Conservation (phyloP, 1,284 basidiomycete genomes). For the Phylloboletellus chloephorus region DNA sequence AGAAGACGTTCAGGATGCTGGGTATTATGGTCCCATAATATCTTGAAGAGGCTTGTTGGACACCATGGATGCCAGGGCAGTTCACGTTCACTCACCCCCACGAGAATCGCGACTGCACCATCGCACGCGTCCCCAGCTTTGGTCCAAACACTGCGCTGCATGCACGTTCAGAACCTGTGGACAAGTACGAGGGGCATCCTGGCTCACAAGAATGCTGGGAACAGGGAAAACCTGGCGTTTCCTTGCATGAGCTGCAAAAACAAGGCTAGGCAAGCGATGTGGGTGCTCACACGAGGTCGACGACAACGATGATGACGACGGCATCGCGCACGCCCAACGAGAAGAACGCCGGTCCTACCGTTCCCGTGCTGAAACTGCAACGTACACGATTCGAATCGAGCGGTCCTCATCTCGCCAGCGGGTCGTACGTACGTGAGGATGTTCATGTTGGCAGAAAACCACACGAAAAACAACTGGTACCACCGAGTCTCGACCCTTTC, state of each 20-base stretch:
- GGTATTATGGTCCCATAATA: constrained; percentile 61
- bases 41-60: constrained; percentile 30
- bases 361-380: constrained; percentile 48
- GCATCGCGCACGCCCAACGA: constrained; percentile 49
- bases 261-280: background rate
- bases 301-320: constrained; percentile 47
- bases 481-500: constrained; percentile 48
- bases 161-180: constrained; percentile 6
- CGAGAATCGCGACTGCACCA: constrained; percentile 57
- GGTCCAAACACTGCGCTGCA: constrained; percentile 54
- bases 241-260: background rate
- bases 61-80: background rate
- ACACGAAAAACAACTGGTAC: constrained; percentile 62
- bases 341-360: constrained; percentile 56
- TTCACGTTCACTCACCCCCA: constrained; percentile 37
- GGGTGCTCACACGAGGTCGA: constrained; percentile 48
- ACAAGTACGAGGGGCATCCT: background rate
- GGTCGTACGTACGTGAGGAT: constrained; percentile 48
- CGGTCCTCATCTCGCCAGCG: too few relatives aligned
- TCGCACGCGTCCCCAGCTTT: constrained; percentile 55
- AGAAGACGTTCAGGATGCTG: constrained; percentile 57
- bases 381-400: background rate
- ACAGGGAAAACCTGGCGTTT: constrained; percentile 23
- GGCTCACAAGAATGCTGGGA: constrained; percentile 54
- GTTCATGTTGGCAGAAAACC: constrained; percentile 62